Evolutionary conservation across 2,329 filamentous ascomycete genomes (phyloP).

Genomic region (Aspergillus piperis): DNA sequence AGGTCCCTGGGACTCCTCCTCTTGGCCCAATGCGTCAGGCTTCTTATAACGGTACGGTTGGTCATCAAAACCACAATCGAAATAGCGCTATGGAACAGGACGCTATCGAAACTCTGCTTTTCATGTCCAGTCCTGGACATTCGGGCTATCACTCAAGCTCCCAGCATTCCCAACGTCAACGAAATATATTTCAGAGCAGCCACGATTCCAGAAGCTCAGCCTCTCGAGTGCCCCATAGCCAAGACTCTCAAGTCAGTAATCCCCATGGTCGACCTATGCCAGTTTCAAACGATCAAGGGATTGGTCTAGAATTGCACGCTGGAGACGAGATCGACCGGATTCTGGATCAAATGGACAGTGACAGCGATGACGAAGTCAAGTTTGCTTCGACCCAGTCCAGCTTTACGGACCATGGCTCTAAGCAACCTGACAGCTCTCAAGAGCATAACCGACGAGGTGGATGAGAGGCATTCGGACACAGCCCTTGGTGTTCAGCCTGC

Average conservation of each 20-base stretch:
- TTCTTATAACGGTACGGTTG: constrained; percentile 22
- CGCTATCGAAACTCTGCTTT: constrained; percentile 53
- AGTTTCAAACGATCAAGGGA: constrained; percentile 9
- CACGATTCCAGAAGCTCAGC: constrained; percentile 26
- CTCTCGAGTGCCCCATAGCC: constrained; percentile 11
- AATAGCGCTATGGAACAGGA: constrained; percentile 52
- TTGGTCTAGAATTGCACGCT: constrained; percentile 34
- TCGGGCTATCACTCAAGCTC: constrained; percentile 46
- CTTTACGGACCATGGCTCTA: background rate
- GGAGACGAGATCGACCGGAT: constrained; percentile 46
- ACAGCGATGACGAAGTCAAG: constrained; percentile 36
- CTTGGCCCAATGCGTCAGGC: constrained; percentile 29
- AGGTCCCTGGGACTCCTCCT: constrained; percentile 36
- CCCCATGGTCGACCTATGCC: constrained; percentile 6
- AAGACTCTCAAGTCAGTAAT: constrained; percentile 22
- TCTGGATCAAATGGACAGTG: constrained; percentile 44
- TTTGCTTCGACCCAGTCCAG: constrained; percentile 5
- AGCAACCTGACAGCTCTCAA: background rate
- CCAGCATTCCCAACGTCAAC: constrained; percentile 33
- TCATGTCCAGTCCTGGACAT: constrained; percentile 54
- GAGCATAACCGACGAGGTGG: background rate
- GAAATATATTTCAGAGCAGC: constrained; percentile 25
- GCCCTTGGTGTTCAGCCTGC: too few species aligned
- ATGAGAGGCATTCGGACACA: too few species aligned
- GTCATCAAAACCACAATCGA: constrained; percentile 40